Evolutionary conservation across 106 monocot species (phyloP), one percentile per base, ranked within the genome.

Genomic region (Hemerocallis citrina): DNA sequence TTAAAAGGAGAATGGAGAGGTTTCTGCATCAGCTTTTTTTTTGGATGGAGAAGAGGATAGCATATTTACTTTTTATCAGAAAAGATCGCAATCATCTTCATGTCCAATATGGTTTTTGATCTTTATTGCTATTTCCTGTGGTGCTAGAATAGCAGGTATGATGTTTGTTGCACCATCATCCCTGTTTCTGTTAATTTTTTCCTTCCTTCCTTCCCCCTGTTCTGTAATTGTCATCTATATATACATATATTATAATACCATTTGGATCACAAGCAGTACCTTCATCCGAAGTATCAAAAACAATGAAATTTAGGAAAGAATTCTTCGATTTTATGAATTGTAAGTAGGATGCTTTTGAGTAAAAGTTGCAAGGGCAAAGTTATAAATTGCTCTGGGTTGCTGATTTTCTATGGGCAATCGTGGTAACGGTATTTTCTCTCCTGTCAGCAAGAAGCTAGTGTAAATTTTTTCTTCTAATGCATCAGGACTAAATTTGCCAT

Each of bases 11-110:
- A 31, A 13, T 32, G 15, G 30, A 15, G 54, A 32, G 54, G n/a
- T 55, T 32, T 5, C 16, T 55, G 32, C 31, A 32, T 55, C 54
- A 32, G 54, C n/a, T n/a, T n/a, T n/a, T n/a, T 31, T 55, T 55
- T 55, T n/a, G n/a, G 7, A 16, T n/a, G 32, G 31, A 55, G 54
- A 32, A 32, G 32, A 31, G 54, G 54, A 55, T n/a, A 32, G 5
- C 29, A 29, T n/a, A 55, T 29, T 55, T 32, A 30, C 31, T 3
- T 52, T 14, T 28, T 52, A 28, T 16, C 12, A 52, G 14, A 29
- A 52, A 52, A 12, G 52, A 52, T 28, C 28, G 13, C 13, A 12
- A 52, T 12, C n/a, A n/a, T 16, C 54, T 55, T 32, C 31, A 31
- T 14, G 31, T 31, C 32, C n/a, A 16, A 55, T 9, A 55, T 16